These are phyloP conservation scores for Cryptococcus hybrid DNA, from an alignment of 1,284 basidiomycete species.

Conservation along the genomic window DNA sequence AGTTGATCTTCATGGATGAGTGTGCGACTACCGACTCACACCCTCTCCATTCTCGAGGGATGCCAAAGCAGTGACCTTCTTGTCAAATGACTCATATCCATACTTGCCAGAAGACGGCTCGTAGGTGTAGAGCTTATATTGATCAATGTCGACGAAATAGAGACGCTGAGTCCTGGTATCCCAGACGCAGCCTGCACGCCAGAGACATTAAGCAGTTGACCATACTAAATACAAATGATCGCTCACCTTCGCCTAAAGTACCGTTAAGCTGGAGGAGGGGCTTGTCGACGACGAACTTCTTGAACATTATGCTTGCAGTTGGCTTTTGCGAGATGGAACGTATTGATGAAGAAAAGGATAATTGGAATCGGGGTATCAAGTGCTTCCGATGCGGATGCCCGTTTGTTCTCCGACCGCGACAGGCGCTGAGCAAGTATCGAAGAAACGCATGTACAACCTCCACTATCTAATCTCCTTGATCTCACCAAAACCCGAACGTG, in stretches of 20 bases:
- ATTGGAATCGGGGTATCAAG: too few relatives aligned
- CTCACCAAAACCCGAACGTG: too few relatives aligned
- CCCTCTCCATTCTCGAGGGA: conserved; percentile 11
- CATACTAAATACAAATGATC: not conserved
- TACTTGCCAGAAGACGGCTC: conserved; percentile 14
- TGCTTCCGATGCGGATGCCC: too few relatives aligned
- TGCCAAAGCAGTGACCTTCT: conserved; percentile 14
- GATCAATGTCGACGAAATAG: conserved; percentile 29
- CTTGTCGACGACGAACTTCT: conserved; percentile 8
- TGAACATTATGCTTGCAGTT: not conserved
- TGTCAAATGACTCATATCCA: conserved; percentile 22
- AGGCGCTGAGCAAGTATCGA: too few relatives aligned
- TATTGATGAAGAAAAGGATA: too few relatives aligned
- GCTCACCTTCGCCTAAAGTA: conserved; percentile 22
- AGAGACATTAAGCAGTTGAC: not conserved
- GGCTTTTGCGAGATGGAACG: too few relatives aligned
- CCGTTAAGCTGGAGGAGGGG: conserved; percentile 16
- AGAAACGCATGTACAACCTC: too few relatives aligned
- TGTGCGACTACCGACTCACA: conserved; percentile 7
- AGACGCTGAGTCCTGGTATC: conserved; percentile 17
- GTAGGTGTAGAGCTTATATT: conserved; percentile 16
- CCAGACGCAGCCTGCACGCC: not conserved
- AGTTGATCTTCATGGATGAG: not conserved
- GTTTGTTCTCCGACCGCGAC: too few relatives aligned
- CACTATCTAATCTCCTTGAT: too few relatives aligned